Evolutionary conservation across 345 rosid genomes (phyloP).

Genomic region (Eutrema yunnanense): DNA sequence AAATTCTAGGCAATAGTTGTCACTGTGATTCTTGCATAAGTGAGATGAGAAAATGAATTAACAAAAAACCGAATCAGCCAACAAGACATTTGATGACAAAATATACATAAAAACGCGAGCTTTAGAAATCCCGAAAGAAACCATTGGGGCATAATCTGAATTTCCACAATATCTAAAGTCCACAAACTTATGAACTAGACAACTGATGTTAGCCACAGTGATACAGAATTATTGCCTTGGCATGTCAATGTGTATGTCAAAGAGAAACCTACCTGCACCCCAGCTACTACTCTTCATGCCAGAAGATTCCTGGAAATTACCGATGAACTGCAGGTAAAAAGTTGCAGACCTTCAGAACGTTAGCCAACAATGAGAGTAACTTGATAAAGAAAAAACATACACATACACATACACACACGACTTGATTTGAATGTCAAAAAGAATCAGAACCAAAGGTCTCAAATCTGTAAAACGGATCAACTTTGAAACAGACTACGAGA

Average conservation of each 20-base stretch:
- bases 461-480: background rate
- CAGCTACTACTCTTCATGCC: slow-evolving; percentile 81
- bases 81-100: background rate
- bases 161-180: background rate
- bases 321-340: slow-evolving; percentile 44
- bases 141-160: background rate
- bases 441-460: background rate
- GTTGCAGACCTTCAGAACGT: background rate
- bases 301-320: slow-evolving; percentile 58
- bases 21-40: background rate
- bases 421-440: background rate
- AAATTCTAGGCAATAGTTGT: background rate
- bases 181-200: background rate
- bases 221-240: background rate
- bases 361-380: background rate
- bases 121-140: background rate
- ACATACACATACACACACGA: background rate
- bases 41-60: background rate
- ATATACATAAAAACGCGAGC: background rate
- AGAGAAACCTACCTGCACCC: slow-evolving; percentile 80
- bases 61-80: background rate
- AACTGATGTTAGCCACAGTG: background rate
- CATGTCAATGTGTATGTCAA: slow-evolving; percentile 20
- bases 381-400: background rate
- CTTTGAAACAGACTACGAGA: background rate